Evolutionary conservation across 2,329 filamentous ascomycete species (phyloP).

Genomic region (Aureobasidium mangrovei): DNA sequence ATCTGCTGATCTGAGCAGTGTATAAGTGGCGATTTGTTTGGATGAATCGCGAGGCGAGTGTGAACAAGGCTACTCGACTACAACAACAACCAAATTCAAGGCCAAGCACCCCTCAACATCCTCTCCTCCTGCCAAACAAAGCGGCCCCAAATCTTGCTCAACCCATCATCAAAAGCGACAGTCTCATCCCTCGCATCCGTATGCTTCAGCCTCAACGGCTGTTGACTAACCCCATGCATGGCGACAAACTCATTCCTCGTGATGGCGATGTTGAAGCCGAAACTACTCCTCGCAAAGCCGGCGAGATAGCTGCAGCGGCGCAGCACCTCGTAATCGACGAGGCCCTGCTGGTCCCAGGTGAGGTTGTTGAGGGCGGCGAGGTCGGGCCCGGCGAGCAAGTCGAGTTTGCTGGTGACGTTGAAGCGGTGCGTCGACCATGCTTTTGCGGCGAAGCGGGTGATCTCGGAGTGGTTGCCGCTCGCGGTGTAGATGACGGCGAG

Average conservation of each 20-base stretch:
- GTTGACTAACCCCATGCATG: slow-evolving; percentile 19
- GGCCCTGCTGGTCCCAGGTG: slow-evolving; percentile 41
- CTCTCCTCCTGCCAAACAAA: slow-evolving; percentile 18
- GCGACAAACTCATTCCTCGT: slow-evolving; percentile 29
- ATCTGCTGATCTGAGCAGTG: too few relatives aligned
- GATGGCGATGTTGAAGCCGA: slow-evolving; percentile 42
- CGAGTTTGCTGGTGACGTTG: slow-evolving; percentile 35
- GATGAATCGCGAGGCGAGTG: too few relatives aligned
- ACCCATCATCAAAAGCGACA: slow-evolving; percentile 17
- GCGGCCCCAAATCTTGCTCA: slow-evolving; percentile 20
- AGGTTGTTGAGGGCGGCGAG: slow-evolving; percentile 29
- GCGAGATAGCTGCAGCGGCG: slow-evolving; percentile 36
- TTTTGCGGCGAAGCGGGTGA: slow-evolving; percentile 30
- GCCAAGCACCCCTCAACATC: slow-evolving; percentile 16
- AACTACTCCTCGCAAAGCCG: slow-evolving; percentile 38
- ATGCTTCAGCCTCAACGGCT: slow-evolving; percentile 19
- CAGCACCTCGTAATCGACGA: slow-evolving; percentile 46
- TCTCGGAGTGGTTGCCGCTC: slow-evolving; percentile 33
- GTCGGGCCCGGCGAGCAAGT: slow-evolving; percentile 34
- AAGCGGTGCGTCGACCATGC: slow-evolving; percentile 29
- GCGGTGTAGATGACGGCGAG: slow-evolving; percentile 36
- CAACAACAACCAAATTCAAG: neutral
- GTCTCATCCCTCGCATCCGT: slow-evolving; percentile 19
- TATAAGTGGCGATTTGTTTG: too few relatives aligned
- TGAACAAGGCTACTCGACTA: too few relatives aligned